These are phyloP conservation scores for Zhuliangozyma parablackwelliae DNA, from an alignment of 1,139 yeast species.

Conservation along the genomic window DNA sequence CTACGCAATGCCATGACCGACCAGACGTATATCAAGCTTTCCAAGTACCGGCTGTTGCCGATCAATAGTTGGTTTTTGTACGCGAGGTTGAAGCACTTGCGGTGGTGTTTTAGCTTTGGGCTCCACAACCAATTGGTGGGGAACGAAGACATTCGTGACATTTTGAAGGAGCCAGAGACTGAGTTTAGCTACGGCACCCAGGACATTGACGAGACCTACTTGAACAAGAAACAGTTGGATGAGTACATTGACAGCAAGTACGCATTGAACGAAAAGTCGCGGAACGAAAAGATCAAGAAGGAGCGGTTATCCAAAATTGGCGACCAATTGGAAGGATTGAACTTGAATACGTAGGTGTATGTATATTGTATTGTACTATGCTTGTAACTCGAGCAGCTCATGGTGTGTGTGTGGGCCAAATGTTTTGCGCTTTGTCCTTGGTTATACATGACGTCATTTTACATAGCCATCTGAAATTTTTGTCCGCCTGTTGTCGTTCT, in stretches of 20 bases:
- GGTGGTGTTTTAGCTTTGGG: constrained; percentile 71
- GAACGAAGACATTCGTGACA: constrained; percentile 42
- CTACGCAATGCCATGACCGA: constrained; percentile 33
- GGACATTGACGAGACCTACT: constrained; percentile 9
- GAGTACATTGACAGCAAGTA: constrained; percentile 15
- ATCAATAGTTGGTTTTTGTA: constrained; percentile 66
- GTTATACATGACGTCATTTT: neutral
- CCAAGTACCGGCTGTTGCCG: constrained; percentile 53
- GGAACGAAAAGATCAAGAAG: constrained; percentile 29
- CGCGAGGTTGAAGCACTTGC: constrained; percentile 55
- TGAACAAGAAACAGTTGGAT: constrained; percentile 11
- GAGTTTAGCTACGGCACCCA: constrained; percentile 28
- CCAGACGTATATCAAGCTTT: constrained; percentile 49
- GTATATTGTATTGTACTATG: neutral
- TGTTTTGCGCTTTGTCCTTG: too few species aligned
- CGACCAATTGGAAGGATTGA: constrained; percentile 25
- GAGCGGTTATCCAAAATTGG: constrained; percentile 32
- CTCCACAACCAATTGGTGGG: constrained; percentile 58
- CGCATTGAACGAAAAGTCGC: constrained; percentile 24
- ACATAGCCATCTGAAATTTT: neutral
- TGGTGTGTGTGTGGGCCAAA: too few species aligned
- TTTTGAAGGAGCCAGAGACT: constrained; percentile 39
- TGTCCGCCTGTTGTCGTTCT: neutral
- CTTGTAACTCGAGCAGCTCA: too few species aligned
- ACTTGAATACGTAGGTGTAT: constrained; percentile 3